Percentiles rank a stretch among this genome's conserved stretches.
phyloP scores from a whole-genome alignment of 345 rosid species.

The Turnera subulata region DNA sequence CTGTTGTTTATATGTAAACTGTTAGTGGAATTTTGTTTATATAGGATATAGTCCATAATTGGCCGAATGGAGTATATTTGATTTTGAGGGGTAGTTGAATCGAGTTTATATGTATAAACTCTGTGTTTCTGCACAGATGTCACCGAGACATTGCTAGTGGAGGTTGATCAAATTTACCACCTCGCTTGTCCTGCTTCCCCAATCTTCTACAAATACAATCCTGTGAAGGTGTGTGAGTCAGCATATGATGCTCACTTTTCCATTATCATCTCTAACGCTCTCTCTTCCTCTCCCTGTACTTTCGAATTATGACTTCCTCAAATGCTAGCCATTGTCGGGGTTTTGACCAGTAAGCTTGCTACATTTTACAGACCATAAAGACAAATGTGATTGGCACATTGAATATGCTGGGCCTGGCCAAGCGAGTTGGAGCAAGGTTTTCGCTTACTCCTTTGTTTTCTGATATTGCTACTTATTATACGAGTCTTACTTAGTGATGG shows the following conservation, averaged over 20 bases:
- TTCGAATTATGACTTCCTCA: not conserved
- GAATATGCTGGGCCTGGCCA: conserved; percentile 96
- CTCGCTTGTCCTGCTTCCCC: conserved; percentile 99
- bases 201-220: conserved; percentile 95
- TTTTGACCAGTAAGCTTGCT: not conserved
- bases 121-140: conserved; percentile 49
- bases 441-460: conserved; percentile 3
- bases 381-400: conserved; percentile 94
- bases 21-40: no score
- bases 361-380: conserved; percentile 68
- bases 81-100: no score
- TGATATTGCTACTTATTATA: not conserved
- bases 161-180: conserved; percentile 90
- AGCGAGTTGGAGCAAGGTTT: conserved; percentile 96
- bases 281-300: not conserved
- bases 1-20: no score
- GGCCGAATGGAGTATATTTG: no score
- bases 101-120: not conserved
- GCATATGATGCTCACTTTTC: not conserved
- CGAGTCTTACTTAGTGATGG: conserved; percentile 1
- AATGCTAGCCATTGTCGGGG: not conserved
- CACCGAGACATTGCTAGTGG: conserved; percentile 81
- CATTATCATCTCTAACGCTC: not conserved
- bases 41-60: no score
- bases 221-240: conserved; percentile 69